Percentiles rank a stretch among this genome's conserved stretches.
These are phyloP conservation scores for Myochromella boudieri DNA, from an alignment of 768 basidiomycete species.

Conservation along the genomic window DNA sequence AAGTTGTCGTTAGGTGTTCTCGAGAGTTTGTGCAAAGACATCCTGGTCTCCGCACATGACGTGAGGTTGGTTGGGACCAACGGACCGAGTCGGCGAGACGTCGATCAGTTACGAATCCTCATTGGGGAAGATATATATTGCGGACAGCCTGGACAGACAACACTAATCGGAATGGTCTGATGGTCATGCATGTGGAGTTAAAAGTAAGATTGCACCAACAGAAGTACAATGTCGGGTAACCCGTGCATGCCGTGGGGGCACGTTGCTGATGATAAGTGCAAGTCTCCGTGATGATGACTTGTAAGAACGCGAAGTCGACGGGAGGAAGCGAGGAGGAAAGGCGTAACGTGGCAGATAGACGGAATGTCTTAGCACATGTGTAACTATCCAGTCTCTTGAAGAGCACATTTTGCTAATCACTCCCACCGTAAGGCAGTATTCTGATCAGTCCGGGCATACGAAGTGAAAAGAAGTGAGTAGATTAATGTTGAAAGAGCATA, in stretches of 20 bases:
- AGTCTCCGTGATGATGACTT: neutral
- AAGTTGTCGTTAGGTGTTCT: too few species aligned
- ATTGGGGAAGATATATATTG: neutral
- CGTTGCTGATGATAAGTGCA: neutral
- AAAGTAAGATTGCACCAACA: neutral
- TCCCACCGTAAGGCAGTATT: neutral
- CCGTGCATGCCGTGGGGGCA: slow-evolving; percentile 1
- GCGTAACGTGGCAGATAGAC: too few species aligned
- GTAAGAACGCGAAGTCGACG: too few species aligned
- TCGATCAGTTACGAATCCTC: slow-evolving; percentile 8
- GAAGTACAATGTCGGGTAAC: neutral
- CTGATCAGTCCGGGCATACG: neutral
- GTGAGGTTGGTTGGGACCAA: too few species aligned
- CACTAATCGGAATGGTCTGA: neutral
- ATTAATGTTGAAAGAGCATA: neutral
- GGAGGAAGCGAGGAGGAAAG: too few species aligned
- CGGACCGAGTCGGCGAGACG: neutral
- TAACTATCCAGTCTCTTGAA: too few species aligned
- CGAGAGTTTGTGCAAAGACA: too few species aligned
- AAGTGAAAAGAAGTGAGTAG: neutral
- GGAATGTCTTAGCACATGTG: too few species aligned
- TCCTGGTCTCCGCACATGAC: too few species aligned
- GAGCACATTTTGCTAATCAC: neutral
- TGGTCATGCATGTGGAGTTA: neutral
- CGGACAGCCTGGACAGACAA: neutral